Evolutionary conservation across 78 protist genomes (phyloP).

Genomic region (Dictyostelium capitatum): DNA sequence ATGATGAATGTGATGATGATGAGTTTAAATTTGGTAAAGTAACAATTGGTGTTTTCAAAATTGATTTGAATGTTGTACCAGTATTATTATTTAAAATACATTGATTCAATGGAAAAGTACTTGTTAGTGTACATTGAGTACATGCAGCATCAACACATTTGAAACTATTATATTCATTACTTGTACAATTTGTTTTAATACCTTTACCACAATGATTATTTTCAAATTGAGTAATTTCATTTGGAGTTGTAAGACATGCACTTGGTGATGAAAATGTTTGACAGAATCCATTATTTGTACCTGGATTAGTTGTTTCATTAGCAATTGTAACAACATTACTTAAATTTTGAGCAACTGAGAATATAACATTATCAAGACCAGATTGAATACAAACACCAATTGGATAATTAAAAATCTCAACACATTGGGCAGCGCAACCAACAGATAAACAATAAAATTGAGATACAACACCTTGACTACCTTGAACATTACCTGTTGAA

Average conservation of each 20-base stretch:
- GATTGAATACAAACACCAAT: background rate
- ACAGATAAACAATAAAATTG: slow-evolving; percentile 16
- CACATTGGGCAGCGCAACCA: slow-evolving; percentile 1
- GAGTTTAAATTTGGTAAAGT: too few relatives aligned
- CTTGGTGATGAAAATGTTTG: slow-evolving; percentile 12
- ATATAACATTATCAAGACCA: background rate
- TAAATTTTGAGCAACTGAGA: background rate
- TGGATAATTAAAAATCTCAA: background rate
- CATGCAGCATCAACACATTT: background rate
- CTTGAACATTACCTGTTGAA: background rate
- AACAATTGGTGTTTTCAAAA: background rate
- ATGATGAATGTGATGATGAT: too few relatives aligned
- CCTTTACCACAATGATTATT: slow-evolving; percentile 26
- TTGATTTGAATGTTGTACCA: background rate
- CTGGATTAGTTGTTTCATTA: background rate
- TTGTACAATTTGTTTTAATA: slow-evolving; percentile 9
- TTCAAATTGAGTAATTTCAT: background rate
- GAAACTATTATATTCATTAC: background rate
- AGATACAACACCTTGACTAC: background rate
- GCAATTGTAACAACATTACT: background rate
- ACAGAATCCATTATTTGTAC: background rate
- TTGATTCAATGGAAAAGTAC: background rate
- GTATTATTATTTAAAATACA: background rate
- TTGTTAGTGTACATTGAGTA: background rate
- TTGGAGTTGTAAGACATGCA: background rate